A percentile compares a stretch with the other conserved stretches of the same genome.
Evolutionary conservation across 805 yeast genomes (phyloP).

Genomic region (Candida germanica): DNA sequence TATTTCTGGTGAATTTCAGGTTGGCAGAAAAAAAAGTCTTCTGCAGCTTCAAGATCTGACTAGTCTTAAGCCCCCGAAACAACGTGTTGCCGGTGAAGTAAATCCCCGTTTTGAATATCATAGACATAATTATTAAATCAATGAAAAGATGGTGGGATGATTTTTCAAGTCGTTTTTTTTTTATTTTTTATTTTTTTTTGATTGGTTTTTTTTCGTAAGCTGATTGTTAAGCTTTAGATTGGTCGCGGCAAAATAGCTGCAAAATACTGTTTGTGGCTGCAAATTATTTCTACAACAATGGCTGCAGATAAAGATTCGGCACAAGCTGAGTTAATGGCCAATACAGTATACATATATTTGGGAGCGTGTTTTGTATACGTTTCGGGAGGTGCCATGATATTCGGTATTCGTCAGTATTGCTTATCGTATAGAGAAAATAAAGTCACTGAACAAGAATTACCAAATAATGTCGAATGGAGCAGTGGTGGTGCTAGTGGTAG

Average conservation of each 20-base stretch:
- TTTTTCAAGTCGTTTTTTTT: not conserved
- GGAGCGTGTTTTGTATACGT: slow-evolving; percentile 19
- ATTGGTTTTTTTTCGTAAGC: slow-evolving; percentile 4
- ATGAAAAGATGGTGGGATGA: slow-evolving; percentile 3
- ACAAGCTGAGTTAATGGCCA: slow-evolving; percentile 22
- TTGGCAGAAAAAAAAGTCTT: slow-evolving; percentile 8
- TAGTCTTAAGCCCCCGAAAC: slow-evolving; percentile 27
- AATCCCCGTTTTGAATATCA: slow-evolving; percentile 51
- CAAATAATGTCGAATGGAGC: slow-evolving; percentile 5
- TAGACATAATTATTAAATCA: slow-evolving; percentile 1
- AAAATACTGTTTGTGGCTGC: slow-evolving; percentile 10
- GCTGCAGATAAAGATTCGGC: slow-evolving; percentile 1
- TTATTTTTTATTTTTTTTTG: no score
- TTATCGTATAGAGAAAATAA: slow-evolving; percentile 9
- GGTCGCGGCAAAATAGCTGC: slow-evolving; percentile 4
- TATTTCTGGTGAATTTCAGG: no score
- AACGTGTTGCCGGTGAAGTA: slow-evolving; percentile 56
- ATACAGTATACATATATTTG: slow-evolving; percentile 24
- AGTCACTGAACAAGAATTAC: slow-evolving; percentile 7
- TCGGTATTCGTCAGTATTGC: slow-evolving; percentile 24
- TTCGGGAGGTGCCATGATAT: slow-evolving; percentile 19
- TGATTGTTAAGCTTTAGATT: slow-evolving; percentile 2
- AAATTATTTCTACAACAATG: slow-evolving; percentile 1
- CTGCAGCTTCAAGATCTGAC: slow-evolving; percentile 9
- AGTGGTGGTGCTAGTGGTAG: not conserved